A percentile compares a stretch with the other conserved stretches of the same genome.
Evolutionary conservation across 805 yeast genomes (phyloP).

Genomic region (Metschnikowia lunata): DNA sequence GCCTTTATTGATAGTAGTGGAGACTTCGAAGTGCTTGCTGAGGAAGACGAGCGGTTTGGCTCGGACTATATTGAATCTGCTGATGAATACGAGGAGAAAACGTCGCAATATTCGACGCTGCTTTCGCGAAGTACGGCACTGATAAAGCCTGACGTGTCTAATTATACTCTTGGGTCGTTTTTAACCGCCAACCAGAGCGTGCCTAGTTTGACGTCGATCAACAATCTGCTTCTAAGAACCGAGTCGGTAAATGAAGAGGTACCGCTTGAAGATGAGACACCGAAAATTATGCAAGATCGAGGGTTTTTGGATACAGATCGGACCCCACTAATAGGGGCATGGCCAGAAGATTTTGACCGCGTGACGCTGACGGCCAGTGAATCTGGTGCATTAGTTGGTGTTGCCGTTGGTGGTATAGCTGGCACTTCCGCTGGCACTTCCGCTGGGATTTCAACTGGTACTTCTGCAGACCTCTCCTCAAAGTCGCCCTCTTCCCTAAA

Average conservation of each 20-base stretch:
- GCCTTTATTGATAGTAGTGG: not conserved
- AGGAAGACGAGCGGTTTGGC: constrained; percentile 14
- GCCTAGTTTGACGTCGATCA: constrained; percentile 34
- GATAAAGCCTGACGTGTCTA: constrained; percentile 13
- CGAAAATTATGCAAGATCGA: constrained; percentile 19
- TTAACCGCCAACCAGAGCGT: constrained; percentile 23
- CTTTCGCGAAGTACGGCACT: not conserved
- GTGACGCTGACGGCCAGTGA: not conserved
- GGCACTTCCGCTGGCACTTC: too few relatives aligned
- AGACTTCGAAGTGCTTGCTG: constrained; percentile 9
- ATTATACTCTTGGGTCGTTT: constrained; percentile 25
- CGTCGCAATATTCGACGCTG: not conserved
- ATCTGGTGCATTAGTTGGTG: not conserved
- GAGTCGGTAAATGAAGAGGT: constrained; percentile 14
- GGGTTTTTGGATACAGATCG: constrained; percentile 20
- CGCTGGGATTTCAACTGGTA: too few relatives aligned
- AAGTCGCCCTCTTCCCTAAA: not conserved
- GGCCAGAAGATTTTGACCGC: constrained; percentile 6
- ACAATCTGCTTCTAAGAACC: constrained; percentile 27
- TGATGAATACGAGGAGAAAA: not conserved
- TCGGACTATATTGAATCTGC: constrained; percentile 9
- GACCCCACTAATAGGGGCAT: constrained; percentile 24
- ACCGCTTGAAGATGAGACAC: constrained; percentile 33
- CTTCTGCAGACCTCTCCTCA: not conserved
- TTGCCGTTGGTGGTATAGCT: too few relatives aligned